Evolutionary conservation across 345 rosid species (phyloP).

Genomic region (Rubroshorea leprosula): DNA sequence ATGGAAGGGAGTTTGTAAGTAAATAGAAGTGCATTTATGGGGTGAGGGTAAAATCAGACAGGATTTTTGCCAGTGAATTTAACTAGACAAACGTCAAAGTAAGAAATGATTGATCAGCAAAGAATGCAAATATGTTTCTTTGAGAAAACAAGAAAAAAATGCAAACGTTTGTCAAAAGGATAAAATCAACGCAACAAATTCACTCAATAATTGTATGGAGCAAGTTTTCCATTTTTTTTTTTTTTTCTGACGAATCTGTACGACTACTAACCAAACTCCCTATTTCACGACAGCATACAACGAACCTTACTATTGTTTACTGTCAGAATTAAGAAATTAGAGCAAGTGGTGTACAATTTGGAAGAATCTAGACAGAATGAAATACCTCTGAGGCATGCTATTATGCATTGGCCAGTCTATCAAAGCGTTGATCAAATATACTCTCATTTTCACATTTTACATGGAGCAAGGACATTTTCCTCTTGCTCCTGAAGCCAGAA

Average conservation of each 20-base stretch:
- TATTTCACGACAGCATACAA: slow-evolving; percentile 24
- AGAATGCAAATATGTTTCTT: neutral
- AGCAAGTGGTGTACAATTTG: slow-evolving; percentile 16
- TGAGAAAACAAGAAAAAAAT: slow-evolving; percentile 1
- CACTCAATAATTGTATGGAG: slow-evolving; percentile 23
- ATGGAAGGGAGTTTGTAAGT: no score
- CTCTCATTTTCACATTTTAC: slow-evolving; percentile 5
- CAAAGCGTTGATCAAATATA: slow-evolving; percentile 17
- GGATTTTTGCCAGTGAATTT: no score
- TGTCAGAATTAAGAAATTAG: slow-evolving; percentile 27
- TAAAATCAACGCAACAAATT: slow-evolving; percentile 23
- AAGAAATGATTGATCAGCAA: no score
- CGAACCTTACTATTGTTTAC: slow-evolving; percentile 17
- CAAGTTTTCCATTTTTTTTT: slow-evolving; percentile 25
- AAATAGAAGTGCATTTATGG: no score
- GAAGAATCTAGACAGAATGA: slow-evolving; percentile 17
- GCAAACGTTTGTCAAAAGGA: slow-evolving; percentile 20
- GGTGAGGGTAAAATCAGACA: neutral
- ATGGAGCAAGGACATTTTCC: slow-evolving; percentile 22
- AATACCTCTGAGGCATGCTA: slow-evolving; percentile 27
- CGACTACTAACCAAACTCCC: slow-evolving; percentile 17
- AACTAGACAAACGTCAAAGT: no score
- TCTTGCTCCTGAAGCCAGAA: slow-evolving; percentile 23
- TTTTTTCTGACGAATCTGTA: slow-evolving; percentile 11
- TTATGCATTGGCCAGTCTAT: slow-evolving; percentile 20